Percentiles rank a stretch among this genome's conserved stretches.
Evolutionary conservation across 2,329 filamentous ascomycete genomes (phyloP).

Genomic region (Triangularia verruculosa): DNA sequence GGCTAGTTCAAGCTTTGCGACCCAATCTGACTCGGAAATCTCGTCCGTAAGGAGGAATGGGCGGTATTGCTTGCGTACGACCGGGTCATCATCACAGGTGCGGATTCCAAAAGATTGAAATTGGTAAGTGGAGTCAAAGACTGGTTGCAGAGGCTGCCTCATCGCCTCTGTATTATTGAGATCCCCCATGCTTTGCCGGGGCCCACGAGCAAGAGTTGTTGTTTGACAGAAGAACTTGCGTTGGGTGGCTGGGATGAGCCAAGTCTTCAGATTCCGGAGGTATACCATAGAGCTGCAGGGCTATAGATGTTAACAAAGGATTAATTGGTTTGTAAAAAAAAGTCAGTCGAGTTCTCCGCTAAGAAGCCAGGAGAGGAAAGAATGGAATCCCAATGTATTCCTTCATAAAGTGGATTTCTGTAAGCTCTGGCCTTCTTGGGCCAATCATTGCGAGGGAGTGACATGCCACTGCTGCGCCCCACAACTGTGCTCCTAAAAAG

Average conservation of each 20-base stretch:
- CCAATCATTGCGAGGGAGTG: background rate
- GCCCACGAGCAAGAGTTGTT: background rate
- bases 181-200: slow-evolving; percentile 10
- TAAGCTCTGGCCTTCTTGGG: background rate
- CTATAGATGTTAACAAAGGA: background rate
- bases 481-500: no score
- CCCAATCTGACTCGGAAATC: slow-evolving; percentile 49
- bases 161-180: slow-evolving; percentile 23
- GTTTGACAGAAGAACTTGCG: background rate
- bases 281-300: background rate
- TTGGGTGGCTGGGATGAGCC: background rate
- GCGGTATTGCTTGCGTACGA: slow-evolving; percentile 49
- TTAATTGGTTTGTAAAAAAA: background rate
- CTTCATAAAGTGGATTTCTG: background rate
- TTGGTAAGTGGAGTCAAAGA: slow-evolving; percentile 27
- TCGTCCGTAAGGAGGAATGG: slow-evolving; percentile 51
- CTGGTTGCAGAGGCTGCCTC: slow-evolving; percentile 23
- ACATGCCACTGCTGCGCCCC: background rate
- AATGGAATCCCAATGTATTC: background rate
- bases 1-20: slow-evolving; percentile 53
- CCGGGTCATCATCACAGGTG: slow-evolving; percentile 43
- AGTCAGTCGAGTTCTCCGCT: no score
- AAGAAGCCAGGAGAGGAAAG: background rate
- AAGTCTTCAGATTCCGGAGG: background rate
- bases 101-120: slow-evolving; percentile 42